Percentiles rank a stretch among this genome's conserved stretches.
Evolutionary conservation across 495 filamentous ascomycete genomes (phyloP).

Genomic region (Glonium stellatum): DNA sequence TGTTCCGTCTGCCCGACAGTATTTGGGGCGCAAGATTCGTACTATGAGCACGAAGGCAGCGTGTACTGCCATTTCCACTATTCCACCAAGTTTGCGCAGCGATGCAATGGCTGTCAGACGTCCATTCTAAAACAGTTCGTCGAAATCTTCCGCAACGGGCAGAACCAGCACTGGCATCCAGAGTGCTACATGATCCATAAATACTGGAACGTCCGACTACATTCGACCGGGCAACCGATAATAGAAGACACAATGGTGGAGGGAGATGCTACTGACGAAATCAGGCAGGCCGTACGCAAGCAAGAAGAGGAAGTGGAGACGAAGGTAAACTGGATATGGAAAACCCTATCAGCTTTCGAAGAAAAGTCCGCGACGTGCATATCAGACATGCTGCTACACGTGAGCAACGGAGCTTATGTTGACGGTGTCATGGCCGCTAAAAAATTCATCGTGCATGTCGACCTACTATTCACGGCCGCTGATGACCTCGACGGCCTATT

Average conservation of each 20-base stretch:
- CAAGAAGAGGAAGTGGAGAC: slow-evolving; percentile 94
- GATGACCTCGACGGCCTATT: slow-evolving; percentile 75
- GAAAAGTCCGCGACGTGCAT: slow-evolving; percentile 97
- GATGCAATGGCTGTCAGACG: slow-evolving; percentile 93
- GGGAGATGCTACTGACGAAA: slow-evolving; percentile 61
- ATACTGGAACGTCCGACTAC: slow-evolving; percentile 96
- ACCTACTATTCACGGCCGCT: slow-evolving; percentile 82
- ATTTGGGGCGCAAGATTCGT: slow-evolving; percentile 95
- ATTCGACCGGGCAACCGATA: slow-evolving; percentile 47
- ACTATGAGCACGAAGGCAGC: slow-evolving; percentile 94
- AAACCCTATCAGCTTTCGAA: slow-evolving; percentile 91
- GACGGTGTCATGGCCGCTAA: slow-evolving; percentile 95
- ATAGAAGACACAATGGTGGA: slow-evolving; percentile 43
- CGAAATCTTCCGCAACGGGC: slow-evolving; percentile 93
- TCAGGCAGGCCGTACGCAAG: slow-evolving; percentile 66
- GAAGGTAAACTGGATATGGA: slow-evolving; percentile 98
- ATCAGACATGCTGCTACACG: slow-evolving; percentile 97
- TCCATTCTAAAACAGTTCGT: slow-evolving; percentile 99
- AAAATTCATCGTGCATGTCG: slow-evolving; percentile 92
- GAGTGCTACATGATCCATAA: slow-evolving; percentile 99
- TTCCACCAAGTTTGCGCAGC: slow-evolving; percentile 92
- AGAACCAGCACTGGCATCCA: slow-evolving; percentile 99
- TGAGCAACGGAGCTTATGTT: slow-evolving; percentile 94
- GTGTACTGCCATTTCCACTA: slow-evolving; percentile 99
- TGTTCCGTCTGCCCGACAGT: slow-evolving; percentile 96